These are phyloP conservation scores for Hericium erinaceus DNA, from an alignment of 768 basidiomycete species.

Conservation along the genomic window DNA sequence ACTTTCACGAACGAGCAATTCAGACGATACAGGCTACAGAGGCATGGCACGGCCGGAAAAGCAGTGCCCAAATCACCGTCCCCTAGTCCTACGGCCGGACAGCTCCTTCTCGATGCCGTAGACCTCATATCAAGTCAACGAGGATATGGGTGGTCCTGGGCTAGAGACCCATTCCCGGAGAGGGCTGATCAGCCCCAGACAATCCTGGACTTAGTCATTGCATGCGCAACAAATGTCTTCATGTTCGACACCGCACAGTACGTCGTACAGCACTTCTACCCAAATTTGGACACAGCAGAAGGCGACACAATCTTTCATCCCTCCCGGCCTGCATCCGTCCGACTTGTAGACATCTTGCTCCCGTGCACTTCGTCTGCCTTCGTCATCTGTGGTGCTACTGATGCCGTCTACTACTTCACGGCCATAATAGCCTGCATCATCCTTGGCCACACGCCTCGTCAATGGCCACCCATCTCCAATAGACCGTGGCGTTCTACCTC, in stretches of 20 bases:
- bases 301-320: slow-evolving; percentile 3
- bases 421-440: slow-evolving; percentile 20
- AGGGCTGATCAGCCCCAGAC: background rate
- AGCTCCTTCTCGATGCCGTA: slow-evolving; percentile 5
- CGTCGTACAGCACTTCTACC: background rate
- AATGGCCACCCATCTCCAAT: slow-evolving; percentile 26
- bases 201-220: background rate
- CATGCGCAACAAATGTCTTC: background rate
- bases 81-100: background rate
- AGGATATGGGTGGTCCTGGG: slow-evolving; percentile 10
- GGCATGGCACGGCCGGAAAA: background rate
- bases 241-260: slow-evolving; percentile 3
- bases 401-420: slow-evolving; percentile 16
- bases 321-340: background rate
- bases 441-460: slow-evolving; percentile 19
- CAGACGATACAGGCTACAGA: background rate
- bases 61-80: background rate
- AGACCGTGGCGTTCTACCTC: slow-evolving; percentile 29
- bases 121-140: slow-evolving; percentile 11
- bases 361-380: slow-evolving; percentile 1
- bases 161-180: background rate
- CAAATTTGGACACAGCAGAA: slow-evolving; percentile 1
- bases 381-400: slow-evolving; percentile 7
- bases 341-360: background rate
- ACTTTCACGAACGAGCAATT: background rate